Evolutionary conservation across 768 basidiomycete genomes (phyloP).

Genomic region (Naganishia vishniacii): DNA sequence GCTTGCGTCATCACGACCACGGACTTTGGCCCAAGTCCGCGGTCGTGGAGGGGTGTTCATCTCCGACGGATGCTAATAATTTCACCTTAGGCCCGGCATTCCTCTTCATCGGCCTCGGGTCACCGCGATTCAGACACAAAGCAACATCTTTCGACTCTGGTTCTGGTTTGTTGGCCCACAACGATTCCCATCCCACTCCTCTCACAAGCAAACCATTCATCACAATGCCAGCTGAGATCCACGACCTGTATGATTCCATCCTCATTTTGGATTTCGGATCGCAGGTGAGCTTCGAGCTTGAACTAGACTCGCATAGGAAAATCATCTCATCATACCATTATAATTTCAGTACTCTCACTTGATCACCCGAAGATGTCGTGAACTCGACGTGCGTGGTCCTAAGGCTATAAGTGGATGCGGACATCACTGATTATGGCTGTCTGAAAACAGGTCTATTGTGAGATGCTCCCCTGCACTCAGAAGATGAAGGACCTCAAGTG

Average conservation of each 20-base stretch:
- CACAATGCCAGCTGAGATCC: constrained; percentile 59
- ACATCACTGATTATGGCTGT: not conserved
- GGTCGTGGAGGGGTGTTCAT: too few species aligned
- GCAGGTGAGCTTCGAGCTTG: constrained; percentile 57
- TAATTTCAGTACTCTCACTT: constrained; percentile 82
- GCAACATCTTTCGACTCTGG: not conserved
- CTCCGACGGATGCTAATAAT: constrained; percentile 20
- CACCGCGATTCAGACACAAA: not conserved
- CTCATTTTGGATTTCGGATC: constrained; percentile 97
- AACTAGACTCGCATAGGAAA: not conserved
- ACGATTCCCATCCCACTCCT: not conserved
- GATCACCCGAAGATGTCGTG: constrained; percentile 94
- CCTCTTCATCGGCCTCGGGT: not conserved
- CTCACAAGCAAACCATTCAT: not conserved
- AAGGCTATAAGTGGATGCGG: not conserved
- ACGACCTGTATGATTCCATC: constrained; percentile 91
- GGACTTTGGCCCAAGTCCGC: too few species aligned
- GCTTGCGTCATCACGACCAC: constrained; percentile 15
- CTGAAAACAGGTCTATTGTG: constrained; percentile 64
- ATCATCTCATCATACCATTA: not conserved
- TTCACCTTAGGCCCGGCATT: not conserved
- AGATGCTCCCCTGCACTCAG: constrained; percentile 92
- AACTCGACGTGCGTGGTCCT: constrained; percentile 66
- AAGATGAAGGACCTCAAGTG: constrained; percentile 80
- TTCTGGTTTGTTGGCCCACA: constrained; percentile 4